Evolutionary conservation across 2,329 filamentous ascomycete genomes (phyloP).

Genomic region (Clarireedia monteithiana): DNA sequence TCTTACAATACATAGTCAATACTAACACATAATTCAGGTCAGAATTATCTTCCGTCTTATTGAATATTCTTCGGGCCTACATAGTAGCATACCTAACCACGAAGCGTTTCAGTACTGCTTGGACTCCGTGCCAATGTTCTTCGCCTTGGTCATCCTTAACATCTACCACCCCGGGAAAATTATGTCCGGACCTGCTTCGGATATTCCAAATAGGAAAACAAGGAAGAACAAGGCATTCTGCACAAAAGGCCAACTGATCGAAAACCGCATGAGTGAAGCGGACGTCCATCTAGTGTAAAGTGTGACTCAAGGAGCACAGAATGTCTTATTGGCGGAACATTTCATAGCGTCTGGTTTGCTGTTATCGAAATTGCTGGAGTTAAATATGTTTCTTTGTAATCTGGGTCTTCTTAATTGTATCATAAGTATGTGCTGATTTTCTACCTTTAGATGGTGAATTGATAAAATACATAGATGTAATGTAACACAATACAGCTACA

Average conservation of each 20-base stretch:
- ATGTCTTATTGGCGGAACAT: not conserved
- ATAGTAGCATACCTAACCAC: slow-evolving; percentile 39
- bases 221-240: not conserved
- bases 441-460: too few species aligned
- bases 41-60: slow-evolving; percentile 53
- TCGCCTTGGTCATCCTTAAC: slow-evolving; percentile 15
- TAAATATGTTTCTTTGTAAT: too few species aligned
- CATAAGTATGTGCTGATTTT: too few species aligned
- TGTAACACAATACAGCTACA: too few species aligned
- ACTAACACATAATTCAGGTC: slow-evolving; percentile 28
- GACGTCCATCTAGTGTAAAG: not conserved
- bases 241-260: not conserved
- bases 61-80: slow-evolving; percentile 42
- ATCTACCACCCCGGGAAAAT: slow-evolving; percentile 13
- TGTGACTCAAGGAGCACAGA: not conserved
- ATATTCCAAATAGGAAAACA: slow-evolving; percentile 9
- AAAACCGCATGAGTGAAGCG: not conserved
- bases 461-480: too few species aligned
- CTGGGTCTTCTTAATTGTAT: too few species aligned
- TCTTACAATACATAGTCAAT: not conserved
- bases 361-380: too few species aligned
- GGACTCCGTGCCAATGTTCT: slow-evolving; percentile 46
- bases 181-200: slow-evolving; percentile 8
- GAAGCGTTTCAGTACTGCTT: slow-evolving; percentile 44
- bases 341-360: not conserved